phyloP scores from a whole-genome alignment of 495 filamentous ascomycete species.

The Podospora anserina region DNA sequence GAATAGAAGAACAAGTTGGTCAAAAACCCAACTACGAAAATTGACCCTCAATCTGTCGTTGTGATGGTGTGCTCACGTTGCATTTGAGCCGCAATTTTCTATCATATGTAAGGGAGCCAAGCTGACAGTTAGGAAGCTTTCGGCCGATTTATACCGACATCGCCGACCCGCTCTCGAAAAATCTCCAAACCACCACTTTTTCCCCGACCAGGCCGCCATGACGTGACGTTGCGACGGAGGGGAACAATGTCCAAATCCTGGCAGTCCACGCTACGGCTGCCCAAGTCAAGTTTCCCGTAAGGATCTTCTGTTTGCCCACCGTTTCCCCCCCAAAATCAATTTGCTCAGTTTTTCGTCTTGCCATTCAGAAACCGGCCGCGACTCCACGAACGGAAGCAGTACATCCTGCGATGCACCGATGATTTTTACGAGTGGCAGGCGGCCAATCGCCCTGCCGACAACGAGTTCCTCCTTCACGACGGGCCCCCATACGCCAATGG shows the following conservation, averaged over 20 bases:
- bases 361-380: slow-evolving; percentile 45
- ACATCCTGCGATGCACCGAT: slow-evolving; percentile 77
- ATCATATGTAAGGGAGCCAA: neutral
- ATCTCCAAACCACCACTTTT: slow-evolving; percentile 3
- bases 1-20: neutral
- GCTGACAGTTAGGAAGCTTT: neutral
- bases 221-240: slow-evolving; percentile 11
- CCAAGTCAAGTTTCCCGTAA: slow-evolving; percentile 49
- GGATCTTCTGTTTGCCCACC: slow-evolving; percentile 15
- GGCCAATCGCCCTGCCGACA: slow-evolving; percentile 52
- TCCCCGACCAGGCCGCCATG: slow-evolving; percentile 16
- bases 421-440: slow-evolving; percentile 85
- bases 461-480: slow-evolving; percentile 84
- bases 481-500: slow-evolving; percentile 98
- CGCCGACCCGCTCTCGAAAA: neutral
- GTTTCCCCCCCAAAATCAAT: neutral
- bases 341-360: neutral
- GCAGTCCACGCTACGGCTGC: slow-evolving; percentile 48
- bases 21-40: too few species aligned
- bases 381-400: slow-evolving; percentile 50
- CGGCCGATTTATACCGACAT: neutral
- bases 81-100: neutral
- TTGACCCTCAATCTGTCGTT: neutral
- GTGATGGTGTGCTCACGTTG: neutral
- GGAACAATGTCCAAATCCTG: slow-evolving; percentile 49